These are phyloP conservation scores for Bipolaris oryzae DNA, from an alignment of 2,329 filamentous ascomycete species.

Conservation along the genomic window DNA sequence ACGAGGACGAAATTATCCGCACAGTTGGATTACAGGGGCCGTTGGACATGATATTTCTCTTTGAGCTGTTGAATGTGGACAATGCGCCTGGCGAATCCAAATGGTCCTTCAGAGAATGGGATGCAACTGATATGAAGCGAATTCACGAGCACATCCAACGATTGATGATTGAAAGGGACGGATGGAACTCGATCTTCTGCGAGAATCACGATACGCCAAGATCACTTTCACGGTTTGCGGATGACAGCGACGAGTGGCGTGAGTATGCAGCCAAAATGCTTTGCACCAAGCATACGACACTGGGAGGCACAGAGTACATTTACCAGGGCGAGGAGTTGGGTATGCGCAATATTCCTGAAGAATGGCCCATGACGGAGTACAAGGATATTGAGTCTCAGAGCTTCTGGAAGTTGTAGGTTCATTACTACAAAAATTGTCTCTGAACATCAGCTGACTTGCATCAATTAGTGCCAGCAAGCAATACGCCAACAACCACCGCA, in stretches of 20 bases:
- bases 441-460: neutral
- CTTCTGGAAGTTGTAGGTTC: slow-evolving; percentile 53
- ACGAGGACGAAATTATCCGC: slow-evolving; percentile 55
- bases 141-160: slow-evolving; percentile 43
- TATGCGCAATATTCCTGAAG: slow-evolving; percentile 55
- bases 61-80: slow-evolving; percentile 51
- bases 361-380: slow-evolving; percentile 54
- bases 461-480: slow-evolving; percentile 31
- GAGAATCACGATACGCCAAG: slow-evolving; percentile 62
- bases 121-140: slow-evolving; percentile 41
- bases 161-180: slow-evolving; percentile 46
- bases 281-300: slow-evolving; percentile 56
- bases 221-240: slow-evolving; percentile 55
- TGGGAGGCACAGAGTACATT: slow-evolving; percentile 56
- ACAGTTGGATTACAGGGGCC: slow-evolving; percentile 56
- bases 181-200: slow-evolving; percentile 59
- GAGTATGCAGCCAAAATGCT: slow-evolving; percentile 56
- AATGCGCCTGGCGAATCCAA: slow-evolving; percentile 47
- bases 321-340: slow-evolving; percentile 61
- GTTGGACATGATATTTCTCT: slow-evolving; percentile 71
- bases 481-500: slow-evolving; percentile 36
- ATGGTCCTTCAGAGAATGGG: slow-evolving; percentile 41
- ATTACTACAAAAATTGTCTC: no score
- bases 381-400: slow-evolving; percentile 63
- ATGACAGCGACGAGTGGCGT: slow-evolving; percentile 55